Base-by-base conservation (phyloP, 371 early-diverging fungal species). In the Mortierella sp. region DNA sequence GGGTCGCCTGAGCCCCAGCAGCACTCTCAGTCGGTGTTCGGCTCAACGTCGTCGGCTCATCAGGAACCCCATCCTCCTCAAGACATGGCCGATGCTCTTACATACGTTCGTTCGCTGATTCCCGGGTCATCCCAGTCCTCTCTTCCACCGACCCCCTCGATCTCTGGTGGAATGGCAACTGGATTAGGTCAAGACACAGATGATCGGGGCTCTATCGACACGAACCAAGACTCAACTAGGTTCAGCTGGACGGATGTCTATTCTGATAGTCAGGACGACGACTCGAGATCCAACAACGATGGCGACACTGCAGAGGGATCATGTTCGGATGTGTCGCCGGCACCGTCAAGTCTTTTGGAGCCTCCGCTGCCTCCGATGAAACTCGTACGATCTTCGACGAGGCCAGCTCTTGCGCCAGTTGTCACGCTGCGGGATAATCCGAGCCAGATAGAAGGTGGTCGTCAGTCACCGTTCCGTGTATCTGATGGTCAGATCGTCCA, bases 61-160 rank as follows among this genome's bases (percentile, higher is more conserved):
- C 71, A 71, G 24, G 78, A 67, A 26, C 37, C 58, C 8, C 6
- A 11, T 41, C 66, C 50, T 29, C n/a, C 76, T 1, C 65, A 75
- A 16, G 53, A 66, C 39, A 39, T 31, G 5, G n/a, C 40, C 4
- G 79, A 82, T 45, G 83, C 83, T 2, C 40, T 78, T 26, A 75
- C 83, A 0, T 52, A 70, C 48, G 71, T 81, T 2, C 74, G 77
- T 9, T 77, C 82, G 8, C 53, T 81, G 22, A 53, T 81, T 39
- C 72, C 82, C 0, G 55, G 39, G 10, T 24, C 45, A 16, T 39
- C 48, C 11, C 63, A 55, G 19, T 29, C 63, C 37, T 48, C 48
- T 67, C 31, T 26, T 2, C 58, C 58, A 29, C 29, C 3, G 4
- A 31, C 34, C 61, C 13, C 44, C 31, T 61, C 63, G 13, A 44